Evolutionary conservation across 73 alveolate genomes (phyloP).

Genomic region (Durusdinium trenchii): DNA sequence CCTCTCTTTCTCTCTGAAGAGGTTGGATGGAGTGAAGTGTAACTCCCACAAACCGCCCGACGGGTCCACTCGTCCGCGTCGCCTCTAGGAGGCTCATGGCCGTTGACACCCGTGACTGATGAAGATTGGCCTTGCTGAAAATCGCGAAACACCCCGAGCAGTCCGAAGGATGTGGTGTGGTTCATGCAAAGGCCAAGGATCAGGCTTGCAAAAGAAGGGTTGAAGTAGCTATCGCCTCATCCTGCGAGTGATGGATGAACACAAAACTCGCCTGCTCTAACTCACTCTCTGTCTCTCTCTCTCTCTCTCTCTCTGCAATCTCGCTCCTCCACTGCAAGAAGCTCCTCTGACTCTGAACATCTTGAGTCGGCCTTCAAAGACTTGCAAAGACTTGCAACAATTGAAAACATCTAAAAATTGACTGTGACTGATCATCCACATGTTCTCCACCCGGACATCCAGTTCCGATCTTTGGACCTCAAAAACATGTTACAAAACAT

Average conservation of each 20-base stretch:
- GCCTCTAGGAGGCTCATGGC: conserved; percentile 23
- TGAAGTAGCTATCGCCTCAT: conserved; percentile 25
- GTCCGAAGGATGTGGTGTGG: background rate
- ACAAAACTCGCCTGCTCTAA: background rate
- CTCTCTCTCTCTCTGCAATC: background rate
- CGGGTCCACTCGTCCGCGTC: too few relatives aligned
- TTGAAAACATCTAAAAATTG: background rate
- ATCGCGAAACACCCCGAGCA: background rate
- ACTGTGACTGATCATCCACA: background rate
- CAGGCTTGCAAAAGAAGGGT: conserved; percentile 21
- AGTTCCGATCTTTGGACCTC: background rate
- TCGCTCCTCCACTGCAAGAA: conserved; percentile 7
- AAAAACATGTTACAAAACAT: background rate
- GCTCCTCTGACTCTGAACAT: conserved; percentile 30
- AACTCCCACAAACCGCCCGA: too few relatives aligned
- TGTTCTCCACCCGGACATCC: background rate
- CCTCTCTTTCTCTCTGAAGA: too few relatives aligned
- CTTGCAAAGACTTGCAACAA: background rate
- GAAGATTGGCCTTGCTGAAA: background rate
- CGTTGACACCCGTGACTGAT: conserved; percentile 18
- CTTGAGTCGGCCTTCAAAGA: background rate
- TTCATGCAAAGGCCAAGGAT: background rate
- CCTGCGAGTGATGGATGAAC: background rate
- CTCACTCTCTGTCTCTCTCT: background rate
- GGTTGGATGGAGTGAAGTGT: too few relatives aligned